Conservation (phyloP, 768 basidiomycete genomes). For the Paxillus involutus region DNA sequence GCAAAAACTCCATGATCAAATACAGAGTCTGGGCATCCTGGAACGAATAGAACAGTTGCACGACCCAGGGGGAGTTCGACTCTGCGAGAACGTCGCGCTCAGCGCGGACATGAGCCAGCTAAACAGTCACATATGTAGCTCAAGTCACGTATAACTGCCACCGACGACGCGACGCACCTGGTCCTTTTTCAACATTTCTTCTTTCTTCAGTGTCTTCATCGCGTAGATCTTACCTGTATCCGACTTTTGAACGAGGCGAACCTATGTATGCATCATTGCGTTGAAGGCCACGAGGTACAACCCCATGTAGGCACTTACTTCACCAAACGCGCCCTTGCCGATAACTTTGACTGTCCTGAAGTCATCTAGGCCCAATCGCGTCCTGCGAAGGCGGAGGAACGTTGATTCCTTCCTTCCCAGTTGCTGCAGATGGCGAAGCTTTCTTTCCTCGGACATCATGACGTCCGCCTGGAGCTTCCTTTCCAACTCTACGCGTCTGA, state of each 20-base stretch:
- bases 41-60: slow-evolving; percentile 97
- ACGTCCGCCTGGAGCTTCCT: slow-evolving; percentile 70
- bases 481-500: slow-evolving; percentile 86
- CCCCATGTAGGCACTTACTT: slow-evolving; percentile 49
- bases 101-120: slow-evolving; percentile 98
- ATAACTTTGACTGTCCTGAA: slow-evolving; percentile 98
- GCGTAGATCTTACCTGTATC: slow-evolving; percentile 99
- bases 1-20: slow-evolving; percentile 98
- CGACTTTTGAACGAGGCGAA: slow-evolving; percentile 92
- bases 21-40: slow-evolving; percentile 92
- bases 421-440: slow-evolving; percentile 78
- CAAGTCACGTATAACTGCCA: slow-evolving; percentile 1
- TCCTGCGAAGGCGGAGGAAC: slow-evolving; percentile 84
- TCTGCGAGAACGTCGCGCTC: slow-evolving; percentile 97
- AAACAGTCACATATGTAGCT: slow-evolving; percentile 1
- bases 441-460: slow-evolving; percentile 78
- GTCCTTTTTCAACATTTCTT: slow-evolving; percentile 99
- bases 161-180: slow-evolving; percentile 55
- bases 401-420: slow-evolving; percentile 87
- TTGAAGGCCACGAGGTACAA: background rate
- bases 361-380: slow-evolving; percentile 87
- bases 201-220: slow-evolving; percentile 97
- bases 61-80: slow-evolving; percentile 94
- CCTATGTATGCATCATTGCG: slow-evolving; percentile 34
- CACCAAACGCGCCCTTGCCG: slow-evolving; percentile 98